Conservation (phyloP, 2,329 filamentous ascomycete species). For the Fusarium drepaniforme region DNA sequence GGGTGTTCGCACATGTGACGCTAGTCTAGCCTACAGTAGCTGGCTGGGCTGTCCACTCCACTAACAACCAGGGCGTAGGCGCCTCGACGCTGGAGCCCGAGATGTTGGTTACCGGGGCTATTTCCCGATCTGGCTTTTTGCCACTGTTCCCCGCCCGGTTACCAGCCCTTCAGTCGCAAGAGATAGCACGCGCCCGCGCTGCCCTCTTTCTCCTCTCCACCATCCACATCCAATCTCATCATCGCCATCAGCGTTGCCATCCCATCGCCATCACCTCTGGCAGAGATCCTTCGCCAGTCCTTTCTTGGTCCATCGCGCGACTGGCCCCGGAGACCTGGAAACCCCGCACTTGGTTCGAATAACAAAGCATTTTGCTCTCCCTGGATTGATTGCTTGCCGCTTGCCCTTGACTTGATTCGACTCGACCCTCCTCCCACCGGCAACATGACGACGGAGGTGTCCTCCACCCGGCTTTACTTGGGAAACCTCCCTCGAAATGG, state of each 20-base stretch:
- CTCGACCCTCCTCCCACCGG: constrained; percentile 32
- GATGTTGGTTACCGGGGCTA: constrained; percentile 28
- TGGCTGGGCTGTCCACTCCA: background rate
- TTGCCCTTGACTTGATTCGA: constrained; percentile 15
- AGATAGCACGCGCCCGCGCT: constrained; percentile 33
- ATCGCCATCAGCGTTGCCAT: constrained; percentile 33
- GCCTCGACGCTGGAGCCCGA: constrained; percentile 14
- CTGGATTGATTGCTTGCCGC: constrained; percentile 26
- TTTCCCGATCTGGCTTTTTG: constrained; percentile 45
- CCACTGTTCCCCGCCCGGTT: constrained; percentile 42
- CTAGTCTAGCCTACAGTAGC: constrained; percentile 12
- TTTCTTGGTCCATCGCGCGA: constrained; percentile 39
- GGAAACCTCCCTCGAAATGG: constrained; percentile 97
- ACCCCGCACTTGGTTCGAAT: constrained; percentile 21
- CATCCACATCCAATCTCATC: constrained; percentile 34
- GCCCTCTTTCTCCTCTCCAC: constrained; percentile 42
- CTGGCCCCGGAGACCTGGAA: constrained; percentile 42
- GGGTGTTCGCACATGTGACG: constrained; percentile 39
- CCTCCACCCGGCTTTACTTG: constrained; percentile 94
- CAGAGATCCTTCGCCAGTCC: constrained; percentile 29
- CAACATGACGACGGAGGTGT: constrained; percentile 89
- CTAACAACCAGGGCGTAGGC: constrained; percentile 2
- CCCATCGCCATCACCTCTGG: constrained; percentile 23
- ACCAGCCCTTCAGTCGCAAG: constrained; percentile 46
- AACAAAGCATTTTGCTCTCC: constrained; percentile 19